Conservation (phyloP, 495 filamentous ascomycete genomes). For the Entonaema liquescens region DNA sequence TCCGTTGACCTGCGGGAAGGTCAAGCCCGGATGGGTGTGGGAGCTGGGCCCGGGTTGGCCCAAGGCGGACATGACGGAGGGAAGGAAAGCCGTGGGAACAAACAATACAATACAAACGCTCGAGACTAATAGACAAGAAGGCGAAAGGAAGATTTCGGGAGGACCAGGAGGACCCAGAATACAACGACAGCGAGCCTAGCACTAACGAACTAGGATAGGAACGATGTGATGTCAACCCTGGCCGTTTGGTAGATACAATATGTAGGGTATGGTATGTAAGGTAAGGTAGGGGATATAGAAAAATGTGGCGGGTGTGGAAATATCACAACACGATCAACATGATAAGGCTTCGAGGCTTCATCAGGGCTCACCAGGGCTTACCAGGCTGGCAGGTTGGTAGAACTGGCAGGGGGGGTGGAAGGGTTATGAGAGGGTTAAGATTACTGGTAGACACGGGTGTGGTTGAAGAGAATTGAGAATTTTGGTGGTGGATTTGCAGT, state of each 20-base stretch:
- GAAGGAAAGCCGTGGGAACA: conserved; percentile 12
- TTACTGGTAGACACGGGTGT: conserved; percentile 36
- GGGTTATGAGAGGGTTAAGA: background rate
- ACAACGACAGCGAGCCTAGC: conserved; percentile 36
- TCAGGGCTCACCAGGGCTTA: conserved; percentile 7
- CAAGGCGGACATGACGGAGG: conserved; percentile 48
- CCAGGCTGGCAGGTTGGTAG: background rate
- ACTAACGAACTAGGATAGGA: conserved; percentile 36
- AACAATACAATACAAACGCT: conserved; percentile 30
- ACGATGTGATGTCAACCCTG: conserved; percentile 49
- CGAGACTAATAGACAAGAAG: conserved; percentile 34
- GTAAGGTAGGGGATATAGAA: conserved; percentile 5
- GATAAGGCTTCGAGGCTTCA: conserved; percentile 39
- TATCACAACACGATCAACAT: conserved; percentile 49
- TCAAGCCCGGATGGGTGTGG: conserved; percentile 50
- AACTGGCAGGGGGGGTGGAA: background rate
- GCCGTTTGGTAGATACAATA: conserved; percentile 45
- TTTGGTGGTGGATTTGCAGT: conserved; percentile 8
- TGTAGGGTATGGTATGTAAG: conserved; percentile 1
- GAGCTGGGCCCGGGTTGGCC: conserved; percentile 47
- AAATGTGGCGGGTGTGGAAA: conserved; percentile 46
- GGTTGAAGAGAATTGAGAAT: conserved; percentile 41
- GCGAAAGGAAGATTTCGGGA: conserved; percentile 40
- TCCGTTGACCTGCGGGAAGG: conserved; percentile 44
- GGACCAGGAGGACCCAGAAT: conserved; percentile 30